Evolutionary conservation across 78 protist species (phyloP), one percentile per base, ranked within the genome.

Genomic region (Planoprotostelium fungivorum): DNA sequence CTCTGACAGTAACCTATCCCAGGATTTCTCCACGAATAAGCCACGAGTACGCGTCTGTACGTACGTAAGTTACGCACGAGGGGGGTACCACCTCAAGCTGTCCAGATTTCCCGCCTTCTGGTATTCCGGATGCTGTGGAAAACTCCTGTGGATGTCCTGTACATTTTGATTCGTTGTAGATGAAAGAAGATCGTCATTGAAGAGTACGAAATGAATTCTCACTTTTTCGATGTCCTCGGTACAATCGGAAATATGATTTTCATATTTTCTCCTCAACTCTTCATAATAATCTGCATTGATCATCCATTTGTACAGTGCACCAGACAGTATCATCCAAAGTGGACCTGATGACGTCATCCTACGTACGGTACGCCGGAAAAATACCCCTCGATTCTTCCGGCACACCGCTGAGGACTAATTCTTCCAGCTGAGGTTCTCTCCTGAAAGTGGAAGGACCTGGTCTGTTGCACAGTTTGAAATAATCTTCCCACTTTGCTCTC

Each of bases 1-100:
- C 93, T 83, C 36, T 91, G 94, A 89, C 98, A 96, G 87, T 96
- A 96, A 0, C 98, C 98, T 29, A 96, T 91, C 1, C 87, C 34
- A 25, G 98, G 96, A 29, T 94, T 94, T 25, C 94, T 31, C 83
- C 87, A 73, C n/a, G 95, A 84, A 85, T 94, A 93, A 1, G 95
- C 95, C 0, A 84, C 38, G n/a, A 93, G 36, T 0, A 93, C 88
- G 28, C 93, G 35, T 28, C 95, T 86, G 10, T 93, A 89, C 9
- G 96, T 85, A 1, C n/a, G n/a, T n/a, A n/a, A n/a, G n/a, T n/a
- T n/a, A n/a, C n/a, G n/a, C n/a, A n/a, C n/a, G n/a, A n/a, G n/a
- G n/a, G n/a, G n/a, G n/a, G n/a, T n/a, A 51, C 16, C 73, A 51
- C 73, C 73, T 5, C 16, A 51, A 51, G 5, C 16, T 51, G 31